Percentiles rank a stretch among this genome's conserved stretches.
Conservation (phyloP, 176 grass and related monocot species). For the Hordeum marinum region DNA sequence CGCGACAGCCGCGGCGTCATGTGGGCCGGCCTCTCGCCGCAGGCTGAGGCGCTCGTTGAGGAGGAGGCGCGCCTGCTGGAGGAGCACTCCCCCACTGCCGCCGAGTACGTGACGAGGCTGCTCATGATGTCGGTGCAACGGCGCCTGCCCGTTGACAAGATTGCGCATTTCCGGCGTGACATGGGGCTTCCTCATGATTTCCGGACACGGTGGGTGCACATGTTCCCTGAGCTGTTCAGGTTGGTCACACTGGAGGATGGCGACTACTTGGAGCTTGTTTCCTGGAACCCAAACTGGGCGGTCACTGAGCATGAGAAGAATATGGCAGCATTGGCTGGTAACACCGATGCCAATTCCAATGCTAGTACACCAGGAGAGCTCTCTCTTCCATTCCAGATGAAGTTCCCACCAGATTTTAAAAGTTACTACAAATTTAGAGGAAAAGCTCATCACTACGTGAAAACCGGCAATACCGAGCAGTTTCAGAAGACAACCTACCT, state of each 20-base stretch:
- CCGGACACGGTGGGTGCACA: conserved; percentile 57
- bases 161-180: conserved; percentile 64
- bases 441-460: conserved; percentile 56
- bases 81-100: conserved; percentile 29
- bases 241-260: conserved; percentile 46
- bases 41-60: conserved; percentile 55
- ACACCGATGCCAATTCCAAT: conserved; percentile 12
- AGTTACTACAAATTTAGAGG: conserved; percentile 49
- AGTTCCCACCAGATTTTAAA: conserved; percentile 63
- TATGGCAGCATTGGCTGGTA: not conserved
- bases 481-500: conserved; percentile 65
- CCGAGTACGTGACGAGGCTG: conserved; percentile 57
- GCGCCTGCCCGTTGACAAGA: conserved; percentile 57
- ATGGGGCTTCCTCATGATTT: conserved; percentile 80
- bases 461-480: conserved; percentile 43
- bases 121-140: conserved; percentile 80
- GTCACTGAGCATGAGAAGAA: conserved; percentile 84
- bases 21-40: conserved; percentile 57
- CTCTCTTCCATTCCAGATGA: conserved; percentile 73
- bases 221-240: conserved; percentile 67
- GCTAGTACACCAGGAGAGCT: conserved; percentile 41
- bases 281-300: conserved; percentile 70
- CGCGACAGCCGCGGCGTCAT: conserved; percentile 61
- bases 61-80: conserved; percentile 71
- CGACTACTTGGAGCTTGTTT: conserved; percentile 62